Base-by-base conservation (phyloP, 768 basidiomycete species). In the Suillus subaureus region DNA sequence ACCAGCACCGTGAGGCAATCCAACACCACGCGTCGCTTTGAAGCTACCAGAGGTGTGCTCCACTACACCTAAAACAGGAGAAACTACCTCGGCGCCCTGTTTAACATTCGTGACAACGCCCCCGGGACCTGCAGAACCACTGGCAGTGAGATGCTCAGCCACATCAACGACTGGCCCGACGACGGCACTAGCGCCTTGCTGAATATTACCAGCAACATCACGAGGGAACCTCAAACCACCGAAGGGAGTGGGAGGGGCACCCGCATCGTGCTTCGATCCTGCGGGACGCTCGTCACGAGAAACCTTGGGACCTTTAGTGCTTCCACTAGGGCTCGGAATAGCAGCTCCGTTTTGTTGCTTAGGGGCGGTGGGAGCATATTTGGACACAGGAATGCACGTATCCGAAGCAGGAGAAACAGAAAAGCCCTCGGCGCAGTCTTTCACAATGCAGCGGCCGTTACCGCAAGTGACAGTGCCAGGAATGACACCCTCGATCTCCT, bases 381-480 rank as follows among this genome's bases (percentile, higher is more conserved):
- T 43, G 18, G 33, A 26, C 2, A 26, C 5, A 8, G 61, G 61
- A 37, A 70, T 52, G 45, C 77, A 78, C 5, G 21, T 33, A 13
- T 72, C 62, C 4, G 67, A 31, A 42, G 40, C n/a, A 3, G 49
- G 9, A 35, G 69, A 62, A 18, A 67, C 55, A 4, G 40, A 28
- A 43, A 68, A 78, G 6, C 72, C 76, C 13, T 40, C 21, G 45
- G 62, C 67, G 69, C 78, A 80, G 15, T 62, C 61, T 18, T 69
- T 52, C 28, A 81, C 70, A 33, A 71, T 45, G 68, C 80, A 81
- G 18, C 37, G 37, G 47, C 72, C 66, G 4, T 63, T 60, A 7
- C 31, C n/a, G 69, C 80, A 81, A 13, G 71, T 61, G 8, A 76
- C 79, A 13, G 67, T 61, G 4, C 66, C 69, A 11, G 7, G 37